These are phyloP conservation scores for Wickerhamomyces bovis DNA, from an alignment of 805 yeast species.

Conservation along the genomic window DNA sequence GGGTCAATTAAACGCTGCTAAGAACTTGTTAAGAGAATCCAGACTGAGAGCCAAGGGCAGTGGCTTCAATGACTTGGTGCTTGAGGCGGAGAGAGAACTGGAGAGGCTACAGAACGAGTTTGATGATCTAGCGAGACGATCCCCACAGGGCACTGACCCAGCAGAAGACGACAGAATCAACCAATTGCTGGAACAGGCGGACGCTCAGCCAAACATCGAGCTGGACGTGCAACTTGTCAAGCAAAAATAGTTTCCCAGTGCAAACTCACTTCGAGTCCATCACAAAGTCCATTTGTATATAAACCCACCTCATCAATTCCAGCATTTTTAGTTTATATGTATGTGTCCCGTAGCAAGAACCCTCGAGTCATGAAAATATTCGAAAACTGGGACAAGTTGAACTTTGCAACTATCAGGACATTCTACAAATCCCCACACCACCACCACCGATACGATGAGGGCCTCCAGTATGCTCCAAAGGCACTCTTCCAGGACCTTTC, in stretches of 20 bases:
- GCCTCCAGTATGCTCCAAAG: not conserved
- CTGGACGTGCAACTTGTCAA: constrained; percentile 15
- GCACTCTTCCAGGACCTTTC: not conserved
- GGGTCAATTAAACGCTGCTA: constrained; percentile 51
- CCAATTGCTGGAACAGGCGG: constrained; percentile 6
- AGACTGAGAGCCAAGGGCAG: constrained; percentile 62
- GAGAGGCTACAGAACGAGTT: constrained; percentile 37
- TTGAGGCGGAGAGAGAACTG: constrained; percentile 62
- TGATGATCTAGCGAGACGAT: constrained; percentile 2
- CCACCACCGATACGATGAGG: not conserved
- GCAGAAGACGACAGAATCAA: constrained; percentile 14
- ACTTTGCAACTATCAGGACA: no score
- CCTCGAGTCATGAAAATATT: not conserved
- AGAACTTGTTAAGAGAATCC: constrained; percentile 58
- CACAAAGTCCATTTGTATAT: not conserved
- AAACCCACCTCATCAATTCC: not conserved
- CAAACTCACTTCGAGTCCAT: no score
- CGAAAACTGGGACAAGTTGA: no score
- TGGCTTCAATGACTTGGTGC: constrained; percentile 55
- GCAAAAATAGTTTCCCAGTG: constrained; percentile 1
- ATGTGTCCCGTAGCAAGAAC: not conserved
- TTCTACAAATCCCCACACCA: no score
- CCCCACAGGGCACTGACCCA: not conserved
- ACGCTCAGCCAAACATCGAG: constrained; percentile 14
- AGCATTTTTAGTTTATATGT: not conserved